Evolutionary conservation across 139 green algal species (phyloP).

Genomic region (Volvox africanus): DNA sequence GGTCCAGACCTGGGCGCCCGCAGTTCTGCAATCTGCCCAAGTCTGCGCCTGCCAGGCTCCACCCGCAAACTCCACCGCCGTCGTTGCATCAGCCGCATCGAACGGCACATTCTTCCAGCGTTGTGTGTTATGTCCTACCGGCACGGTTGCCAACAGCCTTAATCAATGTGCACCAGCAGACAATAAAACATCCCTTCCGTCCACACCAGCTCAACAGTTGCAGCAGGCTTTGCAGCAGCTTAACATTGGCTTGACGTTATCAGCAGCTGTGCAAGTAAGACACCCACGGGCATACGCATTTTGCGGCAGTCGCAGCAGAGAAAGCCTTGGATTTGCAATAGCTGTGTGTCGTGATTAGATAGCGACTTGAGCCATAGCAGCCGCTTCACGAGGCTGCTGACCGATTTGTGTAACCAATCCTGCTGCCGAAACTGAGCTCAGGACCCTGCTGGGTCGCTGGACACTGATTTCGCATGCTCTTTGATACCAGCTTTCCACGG

Average conservation of each 20-base stretch:
- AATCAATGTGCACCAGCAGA: conserved; percentile 13
- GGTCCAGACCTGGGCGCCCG: conserved; percentile 37
- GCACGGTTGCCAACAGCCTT: conserved; percentile 37
- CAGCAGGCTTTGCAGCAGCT: conserved; percentile 15
- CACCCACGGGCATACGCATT: too few species aligned
- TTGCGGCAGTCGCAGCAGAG: too few species aligned
- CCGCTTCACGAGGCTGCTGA: too few species aligned
- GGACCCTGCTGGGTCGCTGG: too few species aligned
- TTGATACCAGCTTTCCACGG: too few species aligned
- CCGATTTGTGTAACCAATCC: too few species aligned
- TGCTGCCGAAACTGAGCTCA: too few species aligned
- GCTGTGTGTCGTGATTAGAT: too few species aligned
- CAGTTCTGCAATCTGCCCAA: conserved; percentile 14
- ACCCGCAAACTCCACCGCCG: not conserved
- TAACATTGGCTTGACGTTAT: conserved; percentile 7
- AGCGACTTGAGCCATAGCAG: too few species aligned
- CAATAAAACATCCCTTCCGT: not conserved
- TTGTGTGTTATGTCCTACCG: conserved; percentile 55
- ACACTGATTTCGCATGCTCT: too few species aligned
- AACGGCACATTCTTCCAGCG: conserved; percentile 31
- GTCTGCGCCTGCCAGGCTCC: conserved; percentile 39
- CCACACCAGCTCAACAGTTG: conserved; percentile 16
- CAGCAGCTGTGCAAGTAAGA: conserved; percentile 57
- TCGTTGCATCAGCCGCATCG: not conserved
- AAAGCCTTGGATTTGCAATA: too few species aligned